phyloP scores from a whole-genome alignment of 164 flowering plant species.

The Liquidambar formosana region DNA sequence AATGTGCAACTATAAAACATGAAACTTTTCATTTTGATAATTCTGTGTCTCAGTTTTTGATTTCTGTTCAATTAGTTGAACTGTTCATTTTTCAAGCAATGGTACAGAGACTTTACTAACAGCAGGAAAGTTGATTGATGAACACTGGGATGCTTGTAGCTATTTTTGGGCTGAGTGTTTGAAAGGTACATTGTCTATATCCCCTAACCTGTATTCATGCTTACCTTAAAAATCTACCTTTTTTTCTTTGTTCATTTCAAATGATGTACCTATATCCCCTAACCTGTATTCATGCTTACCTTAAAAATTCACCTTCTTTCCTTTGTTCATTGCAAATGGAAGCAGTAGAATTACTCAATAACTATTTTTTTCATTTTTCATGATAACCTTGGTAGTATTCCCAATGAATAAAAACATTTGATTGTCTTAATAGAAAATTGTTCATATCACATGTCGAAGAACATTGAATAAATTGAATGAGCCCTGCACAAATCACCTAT shows the following conservation, averaged over 20 bases:
- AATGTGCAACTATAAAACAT: not conserved
- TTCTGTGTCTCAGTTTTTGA: not conserved
- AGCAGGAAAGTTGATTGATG: not conserved
- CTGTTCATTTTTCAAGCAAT: not conserved
- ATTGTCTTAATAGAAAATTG: not conserved
- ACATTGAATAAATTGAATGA: constrained; percentile 4
- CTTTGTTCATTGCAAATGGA: not conserved
- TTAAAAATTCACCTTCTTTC: not conserved
- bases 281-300: not conserved
- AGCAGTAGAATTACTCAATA: not conserved
- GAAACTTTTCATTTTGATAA: not conserved
- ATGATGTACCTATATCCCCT: not conserved
- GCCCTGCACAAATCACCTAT: not conserved
- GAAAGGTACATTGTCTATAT: not conserved
- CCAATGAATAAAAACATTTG: not conserved
- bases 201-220: not conserved
- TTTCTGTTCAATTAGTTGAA: not conserved
- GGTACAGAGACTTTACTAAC: not conserved
- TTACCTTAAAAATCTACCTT: not conserved
- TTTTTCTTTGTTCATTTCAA: not conserved
- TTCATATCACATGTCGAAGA: not conserved
- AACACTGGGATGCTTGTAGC: not conserved
- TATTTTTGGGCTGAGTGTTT: not conserved
- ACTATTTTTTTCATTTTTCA: not conserved
- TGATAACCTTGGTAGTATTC: not conserved